Evolutionary conservation across 2,329 filamentous ascomycete genomes (phyloP), one percentile per base, ranked within the genome.

Genomic region (Claviceps spartinae): DNA sequence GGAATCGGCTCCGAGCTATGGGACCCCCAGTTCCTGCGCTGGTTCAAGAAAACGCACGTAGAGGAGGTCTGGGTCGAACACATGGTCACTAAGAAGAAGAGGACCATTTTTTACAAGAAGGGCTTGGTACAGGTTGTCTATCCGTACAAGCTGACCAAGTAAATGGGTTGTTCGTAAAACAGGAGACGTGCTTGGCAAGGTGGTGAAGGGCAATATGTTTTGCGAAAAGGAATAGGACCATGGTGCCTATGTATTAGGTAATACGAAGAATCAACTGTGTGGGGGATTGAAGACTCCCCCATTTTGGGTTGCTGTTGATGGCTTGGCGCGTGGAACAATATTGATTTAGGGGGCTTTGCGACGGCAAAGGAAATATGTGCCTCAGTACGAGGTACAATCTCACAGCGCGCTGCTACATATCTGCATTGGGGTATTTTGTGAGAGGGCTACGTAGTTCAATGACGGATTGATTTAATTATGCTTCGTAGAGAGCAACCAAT

Each of bases 1-100:
- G 93, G 93, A 38, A 86, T 98, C 58, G 93, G 88, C 1, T 90
- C 85, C 57, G 93, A 98, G 70, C 78, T 98, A 20, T 98, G 93
- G 93, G 93, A 98, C 71, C 93, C 93, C 38, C 75, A 86, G 52
- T 98, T 86, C 71, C 88, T 97, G 58, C 81, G 86, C 61, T 79
- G 78, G 60, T 98, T 88, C 72, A 86, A 86, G 74, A 81, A 81
- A 61, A 72, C 82, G 60, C 72, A 86, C 63, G 83, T 83, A 52
- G 81, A 83, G 61, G 86, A 96, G 74, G 75, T 83, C 37, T 95
- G 91, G 80, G 91, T 91, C 44, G 93, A 97, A 75, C 89, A 98
- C 70, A 72, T 79, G 44, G 72, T 76, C 16, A 95, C 79, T 54
- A 96, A 95, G 77, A 94, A 88, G 79, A 87, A 84, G 77, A 84